Evolutionary conservation across 2,329 filamentous ascomycete genomes (phyloP).

Genomic region (Thermoascus crustaceus): DNA sequence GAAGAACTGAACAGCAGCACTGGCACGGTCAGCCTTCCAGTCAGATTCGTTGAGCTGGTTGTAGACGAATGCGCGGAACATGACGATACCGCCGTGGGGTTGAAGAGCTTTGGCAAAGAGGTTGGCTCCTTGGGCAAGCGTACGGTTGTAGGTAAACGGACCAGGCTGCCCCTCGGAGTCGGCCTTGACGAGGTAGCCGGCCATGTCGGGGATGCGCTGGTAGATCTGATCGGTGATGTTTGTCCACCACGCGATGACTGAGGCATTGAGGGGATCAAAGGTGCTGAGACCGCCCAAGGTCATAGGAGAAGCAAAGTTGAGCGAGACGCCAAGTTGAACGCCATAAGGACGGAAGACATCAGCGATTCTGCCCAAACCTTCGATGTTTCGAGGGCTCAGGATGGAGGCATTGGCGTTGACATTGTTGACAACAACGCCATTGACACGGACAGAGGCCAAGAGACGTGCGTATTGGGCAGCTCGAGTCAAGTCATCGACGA

Average conservation of each 20-base stretch:
- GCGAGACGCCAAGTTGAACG: constrained; percentile 55
- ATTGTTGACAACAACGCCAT: constrained; percentile 62
- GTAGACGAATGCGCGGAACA: constrained; percentile 68
- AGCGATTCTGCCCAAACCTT: constrained; percentile 55
- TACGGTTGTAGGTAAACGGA: constrained; percentile 61
- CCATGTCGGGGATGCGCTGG: constrained; percentile 54
- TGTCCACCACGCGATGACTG: constrained; percentile 56
- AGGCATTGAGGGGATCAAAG: constrained; percentile 56
- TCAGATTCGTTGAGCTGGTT: constrained; percentile 50
- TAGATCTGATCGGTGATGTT: constrained; percentile 54
- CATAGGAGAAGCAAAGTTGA: constrained; percentile 61
- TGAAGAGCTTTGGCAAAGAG: constrained; percentile 55
- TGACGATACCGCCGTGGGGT: constrained; percentile 53
- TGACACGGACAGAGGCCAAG: constrained; percentile 58
- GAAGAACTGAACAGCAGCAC: constrained; percentile 62
- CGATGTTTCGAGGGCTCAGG: constrained; percentile 49
- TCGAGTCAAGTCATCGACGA: constrained; percentile 53
- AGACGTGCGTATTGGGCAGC: constrained; percentile 57
- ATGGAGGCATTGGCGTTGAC: constrained; percentile 59
- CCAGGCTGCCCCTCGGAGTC: constrained; percentile 66
- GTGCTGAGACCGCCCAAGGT: constrained; percentile 49
- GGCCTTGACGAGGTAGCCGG: constrained; percentile 62
- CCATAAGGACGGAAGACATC: constrained; percentile 61
- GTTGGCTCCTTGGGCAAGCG: constrained; percentile 59
- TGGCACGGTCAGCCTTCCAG: constrained; percentile 61